Base-by-base conservation (phyloP, 768 basidiomycete species). In the Zangia roseola region DNA sequence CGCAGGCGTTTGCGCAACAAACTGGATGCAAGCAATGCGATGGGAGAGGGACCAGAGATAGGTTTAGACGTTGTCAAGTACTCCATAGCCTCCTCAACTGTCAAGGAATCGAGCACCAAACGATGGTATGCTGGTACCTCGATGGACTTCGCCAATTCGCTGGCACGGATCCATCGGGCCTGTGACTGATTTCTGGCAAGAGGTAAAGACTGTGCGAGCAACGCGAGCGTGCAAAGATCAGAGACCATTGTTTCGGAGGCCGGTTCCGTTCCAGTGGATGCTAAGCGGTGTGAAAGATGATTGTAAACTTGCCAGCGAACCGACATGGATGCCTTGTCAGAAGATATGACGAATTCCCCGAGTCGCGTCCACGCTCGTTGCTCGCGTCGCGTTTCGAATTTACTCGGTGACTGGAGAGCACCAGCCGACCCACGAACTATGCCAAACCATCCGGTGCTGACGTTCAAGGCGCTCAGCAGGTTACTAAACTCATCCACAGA, bases 231-330 rank as follows among this genome's bases (percentile, higher is more conserved):
- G 5, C 74, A 73, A 19, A 83, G 66, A 44, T 85, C 78, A 14
- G 71, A 69, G 4, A 79, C 67, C 3, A 74, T 67, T 0, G 72
- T 65, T 23, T 69, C 63, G 42, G 71, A 70, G 10, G 38, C 49
- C 24, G 6, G 20, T 30, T 53, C 47, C 30, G n/a, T 37, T 17
- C 38, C 35, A 21, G 34, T 16, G 14, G 54, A 30, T 2, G 52
- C 41, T 5, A 47, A 19, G 10, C 26, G 24, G 33, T 69, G 70
- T 4, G 75, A 72, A 54, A 84, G 73, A 49, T 74, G 67, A 55
- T 77, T 73, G 69, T 80, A 87, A 8, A 80, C 78, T 54, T 80
- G 80, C 30, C 78, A 57, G 31, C 80, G 77, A 8, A 76, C 69
- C 10, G 66, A 50, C 38, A 65, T 51, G 0, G 74, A 50, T 38